Evolutionary conservation across 192 early-diverging fungal genomes (phyloP).

Genomic region (Paraglomus occultum): DNA sequence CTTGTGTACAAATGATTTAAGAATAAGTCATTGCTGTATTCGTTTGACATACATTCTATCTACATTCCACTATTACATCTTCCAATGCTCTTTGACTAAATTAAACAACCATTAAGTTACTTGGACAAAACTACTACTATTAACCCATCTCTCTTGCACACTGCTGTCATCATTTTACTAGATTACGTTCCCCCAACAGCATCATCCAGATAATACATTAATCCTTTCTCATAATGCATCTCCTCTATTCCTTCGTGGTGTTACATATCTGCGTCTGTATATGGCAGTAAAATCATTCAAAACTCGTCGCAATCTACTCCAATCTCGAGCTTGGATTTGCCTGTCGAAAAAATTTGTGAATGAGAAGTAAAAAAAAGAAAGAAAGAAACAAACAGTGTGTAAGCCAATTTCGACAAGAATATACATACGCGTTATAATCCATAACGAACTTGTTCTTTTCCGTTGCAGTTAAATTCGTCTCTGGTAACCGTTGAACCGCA

Average conservation of each 20-base stretch:
- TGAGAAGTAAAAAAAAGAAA: background rate
- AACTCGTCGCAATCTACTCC: constrained; percentile 49
- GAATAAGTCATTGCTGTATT: too few species aligned
- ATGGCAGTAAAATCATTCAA: constrained; percentile 56
- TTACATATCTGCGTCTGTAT: constrained; percentile 53
- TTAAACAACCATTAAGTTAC: too few species aligned
- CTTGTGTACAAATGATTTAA: too few species aligned
- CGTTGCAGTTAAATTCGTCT: constrained; percentile 42
- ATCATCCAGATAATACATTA: background rate
- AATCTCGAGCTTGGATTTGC: constrained; percentile 48
- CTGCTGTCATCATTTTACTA: too few species aligned
- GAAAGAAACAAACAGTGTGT: too few species aligned
- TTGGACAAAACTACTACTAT: too few species aligned
- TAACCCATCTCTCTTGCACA: too few species aligned
- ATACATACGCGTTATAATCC: constrained; percentile 55
- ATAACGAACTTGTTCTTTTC: constrained; percentile 52
- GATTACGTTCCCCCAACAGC: background rate
- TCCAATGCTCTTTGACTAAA: too few species aligned
- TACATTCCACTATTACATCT: too few species aligned
- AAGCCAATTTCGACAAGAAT: background rate
- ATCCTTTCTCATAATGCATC: background rate
- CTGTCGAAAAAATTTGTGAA: constrained; percentile 39
- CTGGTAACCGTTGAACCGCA: constrained; percentile 44
- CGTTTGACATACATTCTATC: too few species aligned
- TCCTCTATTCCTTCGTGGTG: constrained; percentile 30